These are phyloP conservation scores for Exophiala sideris DNA, from an alignment of 2,329 filamentous ascomycete species.

Conservation along the genomic window DNA sequence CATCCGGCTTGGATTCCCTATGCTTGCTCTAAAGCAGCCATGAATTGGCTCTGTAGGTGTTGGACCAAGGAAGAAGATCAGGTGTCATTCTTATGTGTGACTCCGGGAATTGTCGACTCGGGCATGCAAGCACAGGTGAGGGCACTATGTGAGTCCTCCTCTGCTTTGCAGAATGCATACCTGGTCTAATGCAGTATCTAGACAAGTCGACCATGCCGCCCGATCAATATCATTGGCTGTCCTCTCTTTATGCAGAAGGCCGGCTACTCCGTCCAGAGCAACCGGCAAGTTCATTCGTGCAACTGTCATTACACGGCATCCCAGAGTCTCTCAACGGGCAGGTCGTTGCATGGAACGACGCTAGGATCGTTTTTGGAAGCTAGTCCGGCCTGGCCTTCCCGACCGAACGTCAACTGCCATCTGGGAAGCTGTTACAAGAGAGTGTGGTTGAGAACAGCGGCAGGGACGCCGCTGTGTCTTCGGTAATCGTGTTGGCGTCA, in stretches of 20 bases:
- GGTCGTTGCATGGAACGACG: background rate
- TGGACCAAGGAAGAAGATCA: background rate
- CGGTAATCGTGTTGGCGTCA: no score
- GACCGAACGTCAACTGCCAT: no score
- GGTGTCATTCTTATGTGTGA: background rate
- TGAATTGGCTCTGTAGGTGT: background rate
- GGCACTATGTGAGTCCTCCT: background rate
- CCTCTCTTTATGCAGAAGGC: background rate
- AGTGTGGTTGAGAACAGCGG: no score
- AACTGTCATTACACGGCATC: background rate
- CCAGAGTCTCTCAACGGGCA: background rate
- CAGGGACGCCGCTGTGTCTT: no score
- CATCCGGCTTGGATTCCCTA: background rate
- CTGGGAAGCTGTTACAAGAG: no score
- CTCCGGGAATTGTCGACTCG: background rate
- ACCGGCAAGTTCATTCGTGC: background rate
- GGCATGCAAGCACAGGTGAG: background rate
- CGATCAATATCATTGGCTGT: background rate
- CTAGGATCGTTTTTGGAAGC: no score
- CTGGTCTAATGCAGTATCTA: no score
- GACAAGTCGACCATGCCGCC: background rate
- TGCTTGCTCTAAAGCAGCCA: background rate
- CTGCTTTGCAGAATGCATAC: no score
- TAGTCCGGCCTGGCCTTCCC: no score
- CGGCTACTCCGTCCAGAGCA: background rate